Conservation (phyloP, 768 basidiomycete species). For the Suillus cothurnatus region DNA sequence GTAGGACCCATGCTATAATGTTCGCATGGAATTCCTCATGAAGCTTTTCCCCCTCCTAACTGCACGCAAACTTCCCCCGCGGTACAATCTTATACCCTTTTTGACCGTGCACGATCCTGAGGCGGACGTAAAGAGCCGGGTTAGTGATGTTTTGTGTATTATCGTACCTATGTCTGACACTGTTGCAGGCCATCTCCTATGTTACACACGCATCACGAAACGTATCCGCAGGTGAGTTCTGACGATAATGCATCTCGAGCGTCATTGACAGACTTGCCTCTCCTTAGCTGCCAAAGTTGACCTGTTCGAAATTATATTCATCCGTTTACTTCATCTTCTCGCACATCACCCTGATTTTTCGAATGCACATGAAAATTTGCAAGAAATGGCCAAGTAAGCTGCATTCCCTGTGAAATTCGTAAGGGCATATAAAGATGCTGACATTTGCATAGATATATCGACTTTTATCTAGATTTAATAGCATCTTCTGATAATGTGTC, state of each 20-base stretch:
- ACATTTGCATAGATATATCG: slow-evolving; percentile 68
- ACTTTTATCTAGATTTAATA: slow-evolving; percentile 82
- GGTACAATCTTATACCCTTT: slow-evolving; percentile 86
- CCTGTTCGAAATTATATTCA: slow-evolving; percentile 80
- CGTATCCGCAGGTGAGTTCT: slow-evolving; percentile 44
- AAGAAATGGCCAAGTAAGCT: slow-evolving; percentile 80
- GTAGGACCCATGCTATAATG: slow-evolving; percentile 87
- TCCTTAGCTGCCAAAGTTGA: slow-evolving; percentile 55
- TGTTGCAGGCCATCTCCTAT: slow-evolving; percentile 57
- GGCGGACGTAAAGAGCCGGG: slow-evolving; percentile 69
- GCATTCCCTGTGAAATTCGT: not conserved
- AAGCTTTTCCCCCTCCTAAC: slow-evolving; percentile 73
- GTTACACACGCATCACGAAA: slow-evolving; percentile 49
- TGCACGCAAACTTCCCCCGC: slow-evolving; percentile 61
- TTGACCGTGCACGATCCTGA: slow-evolving; percentile 93
- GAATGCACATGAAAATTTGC: slow-evolving; percentile 63
- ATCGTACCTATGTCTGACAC: slow-evolving; percentile 8
- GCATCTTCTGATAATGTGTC: slow-evolving; percentile 81
- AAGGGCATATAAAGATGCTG: not conserved
- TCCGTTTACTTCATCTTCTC: slow-evolving; percentile 83
- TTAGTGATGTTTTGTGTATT: slow-evolving; percentile 32
- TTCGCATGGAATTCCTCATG: slow-evolving; percentile 74
- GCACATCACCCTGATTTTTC: slow-evolving; percentile 96
- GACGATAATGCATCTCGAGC: not conserved
- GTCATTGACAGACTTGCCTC: not conserved